A percentile compares a stretch with the other conserved stretches of the same genome.
These are phyloP conservation scores for Rhodotorula taiwanensis DNA, from an alignment of 768 basidiomycete genomes.

Conservation along the genomic window DNA sequence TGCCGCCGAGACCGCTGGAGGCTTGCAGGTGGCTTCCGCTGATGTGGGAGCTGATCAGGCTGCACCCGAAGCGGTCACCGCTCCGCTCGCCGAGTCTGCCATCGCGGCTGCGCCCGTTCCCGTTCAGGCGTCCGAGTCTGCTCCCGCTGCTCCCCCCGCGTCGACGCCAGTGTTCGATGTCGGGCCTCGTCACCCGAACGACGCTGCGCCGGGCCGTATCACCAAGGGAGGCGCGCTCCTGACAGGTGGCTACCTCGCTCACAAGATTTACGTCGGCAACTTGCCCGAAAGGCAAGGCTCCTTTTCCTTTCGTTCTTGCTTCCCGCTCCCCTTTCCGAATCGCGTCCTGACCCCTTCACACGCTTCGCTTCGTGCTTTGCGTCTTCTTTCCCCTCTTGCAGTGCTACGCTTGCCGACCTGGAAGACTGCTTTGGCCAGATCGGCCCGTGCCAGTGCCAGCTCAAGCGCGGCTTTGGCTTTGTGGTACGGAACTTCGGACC, in stretches of 20 bases:
- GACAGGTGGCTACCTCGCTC: constrained; percentile 32
- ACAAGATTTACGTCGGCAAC: constrained; percentile 40
- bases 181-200: constrained; percentile 19
- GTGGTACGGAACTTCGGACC: constrained; percentile 33
- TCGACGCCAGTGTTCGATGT: not conserved
- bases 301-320: not conserved
- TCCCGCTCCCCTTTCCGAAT: too few relatives aligned
- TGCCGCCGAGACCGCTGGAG: too few relatives aligned
- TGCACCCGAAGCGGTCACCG: not conserved
- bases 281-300: constrained; percentile 31
- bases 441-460: constrained; percentile 30
- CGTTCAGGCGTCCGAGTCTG: too few relatives aligned
- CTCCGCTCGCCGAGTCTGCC: too few relatives aligned
- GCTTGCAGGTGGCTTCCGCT: too few relatives aligned
- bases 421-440: constrained; percentile 41
- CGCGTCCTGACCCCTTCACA: too few relatives aligned
- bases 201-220: constrained; percentile 27
- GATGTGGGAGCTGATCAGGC: too few relatives aligned
- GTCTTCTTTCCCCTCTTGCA: not conserved
- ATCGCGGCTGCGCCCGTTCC: not conserved
- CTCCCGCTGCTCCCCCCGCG: not conserved
- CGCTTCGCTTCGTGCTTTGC: too few relatives aligned
- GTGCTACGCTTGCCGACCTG: constrained; percentile 37
- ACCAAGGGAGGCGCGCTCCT: constrained; percentile 23
- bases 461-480: constrained; percentile 41